Conservation (phyloP, 805 yeast species). For the Kodamaea jinghongensis region DNA sequence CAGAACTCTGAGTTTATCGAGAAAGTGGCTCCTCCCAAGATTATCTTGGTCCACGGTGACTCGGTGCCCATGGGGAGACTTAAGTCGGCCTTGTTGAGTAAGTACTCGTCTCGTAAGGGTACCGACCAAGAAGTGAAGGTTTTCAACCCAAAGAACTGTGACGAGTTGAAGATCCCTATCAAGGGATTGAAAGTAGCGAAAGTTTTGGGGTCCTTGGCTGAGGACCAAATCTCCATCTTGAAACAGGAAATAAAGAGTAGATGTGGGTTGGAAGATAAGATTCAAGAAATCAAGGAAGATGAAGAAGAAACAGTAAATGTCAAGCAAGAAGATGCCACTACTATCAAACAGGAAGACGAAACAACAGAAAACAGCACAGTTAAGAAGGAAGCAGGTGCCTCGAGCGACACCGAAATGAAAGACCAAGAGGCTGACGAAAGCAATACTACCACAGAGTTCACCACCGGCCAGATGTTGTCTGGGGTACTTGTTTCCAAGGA, state of each 20-base stretch:
- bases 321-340: conserved; percentile 5
- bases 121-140: conserved; percentile 89
- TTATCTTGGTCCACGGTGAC: conserved; percentile 95
- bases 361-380: conserved; percentile 9
- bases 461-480: conserved; percentile 43
- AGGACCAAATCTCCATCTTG: conserved; percentile 33
- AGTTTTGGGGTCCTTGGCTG: conserved; percentile 54
- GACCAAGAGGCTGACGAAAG: conserved; percentile 7
- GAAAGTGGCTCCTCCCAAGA: conserved; percentile 75
- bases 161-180: conserved; percentile 69
- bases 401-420: not conserved
- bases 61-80: conserved; percentile 98
- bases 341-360: no score
- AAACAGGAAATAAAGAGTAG: conserved; percentile 57
- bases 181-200: conserved; percentile 84
- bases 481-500: conserved; percentile 92
- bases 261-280: conserved; percentile 42
- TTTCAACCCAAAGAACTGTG: conserved; percentile 90
- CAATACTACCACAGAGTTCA: conserved; percentile 2
- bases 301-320: conserved; percentile 3
- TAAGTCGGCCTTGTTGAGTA: conserved; percentile 86
- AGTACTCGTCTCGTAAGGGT: conserved; percentile 75
- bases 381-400: conserved; percentile 8
- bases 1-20: conserved; percentile 92
- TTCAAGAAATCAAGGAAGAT: conserved; percentile 24